Percentiles rank a stretch among this genome's conserved stretches.
Evolutionary conservation across 2,329 filamentous ascomycete species (phyloP).

Genomic region (Curvularia spicifera): DNA sequence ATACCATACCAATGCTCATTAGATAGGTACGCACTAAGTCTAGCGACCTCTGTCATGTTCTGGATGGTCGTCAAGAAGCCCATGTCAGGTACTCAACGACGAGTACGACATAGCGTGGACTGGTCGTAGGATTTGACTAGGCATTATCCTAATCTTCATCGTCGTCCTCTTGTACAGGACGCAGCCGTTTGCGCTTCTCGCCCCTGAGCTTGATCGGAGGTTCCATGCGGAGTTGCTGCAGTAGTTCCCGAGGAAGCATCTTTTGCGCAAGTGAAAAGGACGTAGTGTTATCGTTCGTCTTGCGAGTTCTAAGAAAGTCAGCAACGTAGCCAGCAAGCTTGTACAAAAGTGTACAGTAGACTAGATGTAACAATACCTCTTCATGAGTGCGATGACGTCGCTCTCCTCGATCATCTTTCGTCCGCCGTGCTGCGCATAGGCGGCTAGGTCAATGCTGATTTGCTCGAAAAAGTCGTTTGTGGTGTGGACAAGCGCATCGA

Average conservation of each 20-base stretch:
- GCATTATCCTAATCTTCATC: slow-evolving; percentile 51
- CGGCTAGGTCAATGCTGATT: slow-evolving; percentile 76
- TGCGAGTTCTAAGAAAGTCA: slow-evolving; percentile 56
- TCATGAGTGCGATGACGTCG: slow-evolving; percentile 82
- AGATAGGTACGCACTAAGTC: slow-evolving; percentile 81
- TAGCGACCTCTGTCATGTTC: slow-evolving; percentile 92
- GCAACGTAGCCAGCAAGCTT: slow-evolving; percentile 10
- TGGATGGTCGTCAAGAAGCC: slow-evolving; percentile 95
- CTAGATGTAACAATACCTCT: slow-evolving; percentile 65
- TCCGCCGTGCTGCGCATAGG: slow-evolving; percentile 81
- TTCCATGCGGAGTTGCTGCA: slow-evolving; percentile 79
- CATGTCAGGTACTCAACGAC: slow-evolving; percentile 71
- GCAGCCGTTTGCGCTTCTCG: slow-evolving; percentile 51
- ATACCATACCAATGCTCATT: slow-evolving; percentile 13
- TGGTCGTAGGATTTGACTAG: slow-evolving; percentile 63
- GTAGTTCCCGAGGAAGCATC: slow-evolving; percentile 78
- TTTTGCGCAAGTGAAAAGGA: slow-evolving; percentile 85
- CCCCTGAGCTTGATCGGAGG: slow-evolving; percentile 55
- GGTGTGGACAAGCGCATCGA: slow-evolving; percentile 77
- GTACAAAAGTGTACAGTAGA: slow-evolving; percentile 28
- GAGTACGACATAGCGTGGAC: slow-evolving; percentile 76
- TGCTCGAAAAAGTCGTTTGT: slow-evolving; percentile 95
- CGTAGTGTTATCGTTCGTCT: slow-evolving; percentile 73
- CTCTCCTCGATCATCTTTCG: slow-evolving; percentile 85
- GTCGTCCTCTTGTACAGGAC: slow-evolving; percentile 54